Evolutionary conservation across 441 rosid genomes (phyloP), one percentile per base, ranked within the genome.

Genomic region (Adansonia madagascariensis): DNA sequence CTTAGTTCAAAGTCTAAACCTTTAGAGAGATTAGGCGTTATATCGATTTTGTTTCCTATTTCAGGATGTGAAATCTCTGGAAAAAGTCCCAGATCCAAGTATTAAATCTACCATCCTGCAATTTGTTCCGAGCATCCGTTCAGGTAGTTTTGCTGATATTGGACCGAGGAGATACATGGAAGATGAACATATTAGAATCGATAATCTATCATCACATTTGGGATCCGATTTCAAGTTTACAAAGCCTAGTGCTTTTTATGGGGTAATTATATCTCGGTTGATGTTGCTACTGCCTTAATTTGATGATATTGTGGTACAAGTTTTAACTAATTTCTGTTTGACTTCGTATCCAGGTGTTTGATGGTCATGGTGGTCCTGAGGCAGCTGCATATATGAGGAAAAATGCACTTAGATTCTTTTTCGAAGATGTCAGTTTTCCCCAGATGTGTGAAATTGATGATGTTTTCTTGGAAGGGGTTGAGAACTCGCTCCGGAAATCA

Each of bases 341-440:
- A 1, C n/a, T 18, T 60, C 1, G 2, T 56, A 7, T 70, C 35
- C 60, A 89, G 91, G 88, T 88, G 27, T 90, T 90, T 70, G 94
- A 90, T 80, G 94, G 94, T 69, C 94, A 91, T 80, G 94, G 91
- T 65, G 94, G 92, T 77, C 81, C 92, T n/a, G 92, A 89, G 81
- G 94, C 94, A 66, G 91, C 94, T 7, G 80, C 89, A 0, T 90
- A 83, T 20, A 57, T 86, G 5, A 77, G 84, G 18, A 67, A 84
- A 75, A 89, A 88, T 60, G 82, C 84, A 2, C 68, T 89, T 14
- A 86, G 83, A 77, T 71, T 89, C 49, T 79, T 87, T 61, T 86
- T 89, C 74, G 87, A 90, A 22, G 91, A 87, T 66, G 87, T 80
- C 11, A 73, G 74, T 20, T 87, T 90, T 43, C 91, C 94, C 39